Conservation (phyloP, 352 stramenopile genomes). For the Aphanomyces cochlioides region DNA sequence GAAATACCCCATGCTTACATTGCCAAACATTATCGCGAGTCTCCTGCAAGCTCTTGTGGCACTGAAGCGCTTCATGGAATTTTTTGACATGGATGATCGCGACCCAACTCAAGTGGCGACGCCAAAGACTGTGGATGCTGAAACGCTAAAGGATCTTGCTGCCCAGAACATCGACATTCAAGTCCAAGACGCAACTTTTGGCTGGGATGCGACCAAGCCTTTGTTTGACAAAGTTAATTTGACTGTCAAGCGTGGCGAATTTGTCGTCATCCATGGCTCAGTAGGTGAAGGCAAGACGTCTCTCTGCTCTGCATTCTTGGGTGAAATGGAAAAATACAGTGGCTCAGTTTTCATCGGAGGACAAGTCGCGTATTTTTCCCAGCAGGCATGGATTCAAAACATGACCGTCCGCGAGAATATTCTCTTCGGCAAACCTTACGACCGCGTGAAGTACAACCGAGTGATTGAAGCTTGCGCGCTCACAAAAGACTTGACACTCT, state of each 20-base stretch:
- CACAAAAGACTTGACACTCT: conserved; percentile 9
- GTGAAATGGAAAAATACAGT: conserved; percentile 65
- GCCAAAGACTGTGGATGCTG: neutral
- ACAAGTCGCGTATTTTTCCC: conserved; percentile 33
- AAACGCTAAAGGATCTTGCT: neutral
- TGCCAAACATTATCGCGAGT: conserved; percentile 20
- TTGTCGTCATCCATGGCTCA: conserved; percentile 47
- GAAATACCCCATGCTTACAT: conserved; percentile 25
- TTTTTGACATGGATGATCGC: conserved; percentile 31
- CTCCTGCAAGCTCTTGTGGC: conserved; percentile 29
- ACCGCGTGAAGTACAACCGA: conserved; percentile 45
- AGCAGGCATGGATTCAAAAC: conserved; percentile 45
- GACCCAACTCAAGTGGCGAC: conserved; percentile 11
- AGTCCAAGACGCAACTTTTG: conserved; percentile 57
- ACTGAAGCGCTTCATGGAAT: conserved; percentile 33
- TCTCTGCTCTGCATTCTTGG: conserved; percentile 80
- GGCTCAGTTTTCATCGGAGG: conserved; percentile 7
- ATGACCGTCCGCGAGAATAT: conserved; percentile 75
- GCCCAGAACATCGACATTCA: conserved; percentile 32
- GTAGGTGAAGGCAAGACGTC: conserved; percentile 78
- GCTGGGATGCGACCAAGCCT: conserved; percentile 37
- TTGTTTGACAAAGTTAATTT: conserved; percentile 44
- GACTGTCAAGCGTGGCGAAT: conserved; percentile 40
- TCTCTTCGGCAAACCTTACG: conserved; percentile 58
- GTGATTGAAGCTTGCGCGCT: conserved; percentile 23